Conservation (phyloP, 176 grass and related monocot species). For the Carex pumila region DNA sequence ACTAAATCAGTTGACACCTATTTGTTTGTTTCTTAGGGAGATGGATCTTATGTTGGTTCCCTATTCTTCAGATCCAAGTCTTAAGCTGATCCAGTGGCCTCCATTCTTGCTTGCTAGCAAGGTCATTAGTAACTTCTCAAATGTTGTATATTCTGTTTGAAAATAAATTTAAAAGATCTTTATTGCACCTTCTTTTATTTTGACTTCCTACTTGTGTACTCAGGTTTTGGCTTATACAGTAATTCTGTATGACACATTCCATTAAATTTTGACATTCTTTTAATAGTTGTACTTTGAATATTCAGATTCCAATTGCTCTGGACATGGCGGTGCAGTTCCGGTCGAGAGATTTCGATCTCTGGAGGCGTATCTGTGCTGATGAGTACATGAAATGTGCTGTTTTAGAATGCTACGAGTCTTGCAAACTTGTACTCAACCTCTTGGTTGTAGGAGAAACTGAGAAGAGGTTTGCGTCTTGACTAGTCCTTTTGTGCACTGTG, state of each 20-base stretch:
- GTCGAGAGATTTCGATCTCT: conserved; percentile 85
- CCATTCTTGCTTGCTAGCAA: conserved; percentile 98
- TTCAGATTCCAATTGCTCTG: conserved; percentile 94
- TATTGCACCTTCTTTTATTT: neutral
- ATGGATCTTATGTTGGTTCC: conserved; percentile 93
- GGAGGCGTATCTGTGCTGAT: conserved; percentile 90
- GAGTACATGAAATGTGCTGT: conserved; percentile 99
- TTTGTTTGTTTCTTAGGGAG: conserved; percentile 51
- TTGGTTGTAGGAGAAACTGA: conserved; percentile 91
- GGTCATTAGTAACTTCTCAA: conserved; percentile 39
- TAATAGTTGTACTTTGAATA: conserved; percentile 13
- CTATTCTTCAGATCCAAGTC: conserved; percentile 86
- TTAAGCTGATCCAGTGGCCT: conserved; percentile 95
- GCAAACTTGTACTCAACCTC: conserved; percentile 90
- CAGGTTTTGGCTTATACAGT: neutral
- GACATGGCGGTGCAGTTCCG: conserved; percentile 94
- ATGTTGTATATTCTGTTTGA: neutral
- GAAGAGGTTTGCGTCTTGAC: conserved; percentile 50
- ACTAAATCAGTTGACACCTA: neutral
- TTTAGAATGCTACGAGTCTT: conserved; percentile 92
- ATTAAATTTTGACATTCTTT: neutral
- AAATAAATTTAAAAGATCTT: conserved; percentile 12
- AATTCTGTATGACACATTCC: neutral
- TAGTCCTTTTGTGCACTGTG: neutral
- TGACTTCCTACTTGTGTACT: neutral